Conservation (phyloP, 495 filamentous ascomycete species). For the Bryoglossum gracile region DNA sequence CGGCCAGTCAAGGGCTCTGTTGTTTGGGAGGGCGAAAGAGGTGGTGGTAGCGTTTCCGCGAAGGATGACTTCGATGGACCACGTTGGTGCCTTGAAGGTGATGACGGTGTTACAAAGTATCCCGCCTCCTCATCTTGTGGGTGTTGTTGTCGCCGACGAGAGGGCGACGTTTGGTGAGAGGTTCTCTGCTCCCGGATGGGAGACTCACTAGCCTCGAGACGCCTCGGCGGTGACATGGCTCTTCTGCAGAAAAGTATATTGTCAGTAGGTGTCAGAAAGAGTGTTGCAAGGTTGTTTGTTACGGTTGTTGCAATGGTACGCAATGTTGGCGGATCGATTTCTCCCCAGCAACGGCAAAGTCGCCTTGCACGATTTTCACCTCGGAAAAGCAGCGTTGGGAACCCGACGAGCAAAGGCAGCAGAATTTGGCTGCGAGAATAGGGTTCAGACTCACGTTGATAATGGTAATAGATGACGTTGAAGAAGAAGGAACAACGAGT, state of each 20-base stretch:
- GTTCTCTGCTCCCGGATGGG: constrained; percentile 51
- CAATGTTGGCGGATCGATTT: not conserved
- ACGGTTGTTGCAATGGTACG: constrained; percentile 10
- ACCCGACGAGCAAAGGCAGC: not conserved
- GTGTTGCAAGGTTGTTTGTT: not conserved
- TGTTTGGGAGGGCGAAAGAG: constrained; percentile 29
- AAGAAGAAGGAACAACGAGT: constrained; percentile 17
- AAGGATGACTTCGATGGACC: constrained; percentile 20
- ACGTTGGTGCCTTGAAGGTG: constrained; percentile 17
- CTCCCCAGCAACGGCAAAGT: not conserved
- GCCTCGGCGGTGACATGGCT: constrained; percentile 43
- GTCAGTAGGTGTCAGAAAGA: constrained; percentile 9
- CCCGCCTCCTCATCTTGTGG: constrained; percentile 62
- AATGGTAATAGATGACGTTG: not conserved
- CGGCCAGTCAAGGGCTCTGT: constrained; percentile 28
- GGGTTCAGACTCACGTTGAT: constrained; percentile 16
- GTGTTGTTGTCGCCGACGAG: constrained; percentile 51
- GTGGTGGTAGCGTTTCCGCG: constrained; percentile 21
- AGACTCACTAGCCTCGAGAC: constrained; percentile 49
- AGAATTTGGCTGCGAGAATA: not conserved
- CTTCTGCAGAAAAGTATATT: constrained; percentile 8
- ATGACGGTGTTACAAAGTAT: constrained; percentile 15
- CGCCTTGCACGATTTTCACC: not conserved
- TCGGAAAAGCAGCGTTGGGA: not conserved
- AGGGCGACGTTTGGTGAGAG: constrained; percentile 60